Percentiles rank a stretch among this genome's conserved stretches.
Evolutionary conservation across 2,329 filamentous ascomycete species (phyloP).

Genomic region (Ceratocystis ficicola): DNA sequence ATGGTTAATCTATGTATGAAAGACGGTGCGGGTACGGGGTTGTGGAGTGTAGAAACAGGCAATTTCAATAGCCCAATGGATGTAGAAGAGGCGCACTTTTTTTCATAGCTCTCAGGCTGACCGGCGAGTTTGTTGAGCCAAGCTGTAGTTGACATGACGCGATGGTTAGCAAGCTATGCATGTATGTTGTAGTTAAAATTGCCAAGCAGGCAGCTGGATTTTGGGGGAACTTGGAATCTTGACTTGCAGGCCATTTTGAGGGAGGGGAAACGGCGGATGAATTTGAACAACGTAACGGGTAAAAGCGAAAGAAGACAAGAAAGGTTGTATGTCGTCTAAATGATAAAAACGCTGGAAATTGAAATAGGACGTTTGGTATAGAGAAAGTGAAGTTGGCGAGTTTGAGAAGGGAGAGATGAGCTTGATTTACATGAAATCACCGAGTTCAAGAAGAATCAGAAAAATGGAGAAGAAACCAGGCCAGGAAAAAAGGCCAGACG

Average conservation of each 20-base stretch:
- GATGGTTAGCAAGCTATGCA: constrained; percentile 17
- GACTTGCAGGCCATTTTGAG: constrained; percentile 34
- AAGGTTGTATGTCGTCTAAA: background rate
- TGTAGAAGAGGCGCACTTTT: constrained; percentile 54
- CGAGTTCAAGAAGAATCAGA: background rate
- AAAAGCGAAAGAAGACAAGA: background rate
- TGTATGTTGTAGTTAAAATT: background rate
- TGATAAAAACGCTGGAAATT: background rate
- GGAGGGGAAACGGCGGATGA: constrained; percentile 7
- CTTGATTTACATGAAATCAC: background rate
- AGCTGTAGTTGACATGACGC: constrained; percentile 20
- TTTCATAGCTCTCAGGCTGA: constrained; percentile 96
- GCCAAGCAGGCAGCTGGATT: no score
- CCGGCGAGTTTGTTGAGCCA: constrained; percentile 84
- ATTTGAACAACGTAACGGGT: background rate
- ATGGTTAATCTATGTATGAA: constrained; percentile 25
- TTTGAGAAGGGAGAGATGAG: background rate
- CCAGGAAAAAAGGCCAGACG: constrained; percentile 7
- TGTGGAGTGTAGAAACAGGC: background rate
- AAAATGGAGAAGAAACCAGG: constrained; percentile 5
- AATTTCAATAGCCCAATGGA: background rate
- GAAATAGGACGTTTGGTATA: background rate
- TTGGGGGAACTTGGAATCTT: background rate
- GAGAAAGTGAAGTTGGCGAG: constrained; percentile 10
- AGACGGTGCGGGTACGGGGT: background rate